Evolutionary conservation across 352 stramenopile genomes (phyloP).

Genomic region (Nothophytophthora sp.): DNA sequence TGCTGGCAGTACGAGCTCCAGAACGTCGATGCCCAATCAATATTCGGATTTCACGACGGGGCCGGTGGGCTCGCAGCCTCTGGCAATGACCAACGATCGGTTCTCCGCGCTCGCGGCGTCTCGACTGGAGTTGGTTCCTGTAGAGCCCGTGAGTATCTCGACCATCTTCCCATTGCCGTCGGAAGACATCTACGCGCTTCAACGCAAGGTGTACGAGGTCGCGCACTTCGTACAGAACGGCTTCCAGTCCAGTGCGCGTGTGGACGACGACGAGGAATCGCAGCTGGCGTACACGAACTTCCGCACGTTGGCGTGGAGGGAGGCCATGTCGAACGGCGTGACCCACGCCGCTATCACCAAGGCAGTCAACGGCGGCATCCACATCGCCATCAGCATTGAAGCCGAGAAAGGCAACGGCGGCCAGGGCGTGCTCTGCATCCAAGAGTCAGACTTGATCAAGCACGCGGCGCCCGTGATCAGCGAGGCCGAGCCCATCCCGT

Average conservation of each 20-base stretch:
- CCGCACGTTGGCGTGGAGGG: constrained; percentile 56
- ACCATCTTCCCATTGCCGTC: constrained; percentile 78
- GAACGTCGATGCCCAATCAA: constrained; percentile 28
- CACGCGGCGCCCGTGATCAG: constrained; percentile 41
- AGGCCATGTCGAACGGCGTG: constrained; percentile 55
- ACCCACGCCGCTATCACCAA: constrained; percentile 72
- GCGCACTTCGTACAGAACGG: constrained; percentile 69
- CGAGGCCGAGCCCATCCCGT: constrained; percentile 54
- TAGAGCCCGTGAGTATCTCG: constrained; percentile 68
- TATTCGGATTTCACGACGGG: constrained; percentile 38
- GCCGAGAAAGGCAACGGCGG: constrained; percentile 55
- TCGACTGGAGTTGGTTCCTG: constrained; percentile 45
- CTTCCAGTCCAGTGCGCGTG: constrained; percentile 61
- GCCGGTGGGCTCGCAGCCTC: constrained; percentile 14
- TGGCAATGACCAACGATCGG: constrained; percentile 30
- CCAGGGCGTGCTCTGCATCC: constrained; percentile 69
- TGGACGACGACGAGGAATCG: constrained; percentile 64
- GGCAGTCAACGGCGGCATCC: constrained; percentile 64
- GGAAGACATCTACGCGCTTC: constrained; percentile 69
- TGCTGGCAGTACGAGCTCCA: constrained; percentile 26
- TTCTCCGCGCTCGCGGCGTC: constrained; percentile 30
- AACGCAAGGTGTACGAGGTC: constrained; percentile 77
- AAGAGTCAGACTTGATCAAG: constrained; percentile 52
- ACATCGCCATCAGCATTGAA: constrained; percentile 74
- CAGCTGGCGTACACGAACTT: constrained; percentile 77